Conservation (phyloP, 495 filamentous ascomycete species). For the Penicillium cinerascens region DNA sequence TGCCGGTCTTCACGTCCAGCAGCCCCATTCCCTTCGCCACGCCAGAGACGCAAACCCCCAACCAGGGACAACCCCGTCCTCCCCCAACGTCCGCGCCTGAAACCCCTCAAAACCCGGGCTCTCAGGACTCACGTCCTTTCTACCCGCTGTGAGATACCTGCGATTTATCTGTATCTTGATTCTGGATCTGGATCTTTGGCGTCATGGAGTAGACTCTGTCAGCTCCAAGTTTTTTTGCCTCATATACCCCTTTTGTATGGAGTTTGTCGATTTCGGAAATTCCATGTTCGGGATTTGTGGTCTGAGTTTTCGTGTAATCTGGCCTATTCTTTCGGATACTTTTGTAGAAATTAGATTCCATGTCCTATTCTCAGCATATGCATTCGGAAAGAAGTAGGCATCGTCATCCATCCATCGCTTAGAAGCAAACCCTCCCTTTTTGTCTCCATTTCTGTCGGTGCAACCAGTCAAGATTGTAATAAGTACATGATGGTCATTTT, state of each 20-base stretch:
- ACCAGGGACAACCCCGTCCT: background rate
- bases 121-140: background rate
- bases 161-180: background rate
- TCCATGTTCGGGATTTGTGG: background rate
- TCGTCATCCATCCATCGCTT: too few species aligned
- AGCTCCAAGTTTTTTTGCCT: background rate
- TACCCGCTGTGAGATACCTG: background rate
- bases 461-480: too few species aligned
- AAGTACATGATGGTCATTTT: too few species aligned
- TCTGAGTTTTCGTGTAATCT: background rate
- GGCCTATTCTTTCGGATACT: too few species aligned
- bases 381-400: too few species aligned
- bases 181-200: background rate
- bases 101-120: background rate
- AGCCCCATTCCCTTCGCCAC: constrained; percentile 50
- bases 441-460: too few species aligned
- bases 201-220: background rate
- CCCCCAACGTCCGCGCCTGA: background rate
- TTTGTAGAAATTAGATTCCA: too few species aligned
- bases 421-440: too few species aligned
- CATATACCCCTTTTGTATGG: constrained; percentile 5
- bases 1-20: constrained; percentile 52
- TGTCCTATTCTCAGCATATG: too few species aligned
- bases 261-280: background rate
- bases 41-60: constrained; percentile 1